A percentile compares a stretch with the other conserved stretches of the same genome.
These are phyloP conservation scores for Dactylellina drechsleri DNA, from an alignment of 2,329 filamentous ascomycete genomes.

Conservation along the genomic window DNA sequence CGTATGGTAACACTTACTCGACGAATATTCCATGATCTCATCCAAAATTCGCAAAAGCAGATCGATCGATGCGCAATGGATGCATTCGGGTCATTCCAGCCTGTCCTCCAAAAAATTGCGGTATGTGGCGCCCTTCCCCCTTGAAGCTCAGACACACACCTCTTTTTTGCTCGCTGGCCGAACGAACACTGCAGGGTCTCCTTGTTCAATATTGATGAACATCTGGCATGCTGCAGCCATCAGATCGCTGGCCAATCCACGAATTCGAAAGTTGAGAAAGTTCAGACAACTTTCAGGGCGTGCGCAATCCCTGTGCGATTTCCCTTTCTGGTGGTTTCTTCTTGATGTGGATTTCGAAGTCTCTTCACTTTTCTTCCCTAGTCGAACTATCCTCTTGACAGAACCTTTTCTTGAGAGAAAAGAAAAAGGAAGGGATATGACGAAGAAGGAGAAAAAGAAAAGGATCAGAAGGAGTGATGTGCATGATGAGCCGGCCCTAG, in stretches of 20 bases:
- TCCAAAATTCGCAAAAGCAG: no score
- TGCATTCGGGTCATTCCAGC: conserved; percentile 4
- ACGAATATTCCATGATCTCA: no score
- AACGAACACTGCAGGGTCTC: background rate
- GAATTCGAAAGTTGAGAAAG: conserved; percentile 12
- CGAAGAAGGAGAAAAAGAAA: no score
- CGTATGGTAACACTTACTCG: no score
- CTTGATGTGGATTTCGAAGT: conserved; percentile 18
- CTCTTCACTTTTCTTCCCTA: conserved; percentile 2
- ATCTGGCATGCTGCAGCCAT: conserved; percentile 7
- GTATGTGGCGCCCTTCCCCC: background rate
- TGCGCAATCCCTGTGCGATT: conserved; percentile 28
- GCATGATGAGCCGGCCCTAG: background rate
- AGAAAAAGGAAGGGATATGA: no score
- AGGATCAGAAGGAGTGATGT: no score
- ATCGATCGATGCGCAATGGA: background rate
- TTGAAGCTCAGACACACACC: background rate
- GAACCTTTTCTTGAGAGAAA: background rate
- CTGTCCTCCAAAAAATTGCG: background rate
- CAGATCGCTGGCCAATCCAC: conserved; percentile 39
- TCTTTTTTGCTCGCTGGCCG: no score
- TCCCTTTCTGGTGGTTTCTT: conserved; percentile 16
- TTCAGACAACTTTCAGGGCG: conserved; percentile 15
- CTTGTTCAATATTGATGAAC: conserved; percentile 16
- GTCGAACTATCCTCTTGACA: no score